These are phyloP conservation scores for Clarireedia homoeocarpa DNA, from an alignment of 2,329 filamentous ascomycete species.

Conservation along the genomic window DNA sequence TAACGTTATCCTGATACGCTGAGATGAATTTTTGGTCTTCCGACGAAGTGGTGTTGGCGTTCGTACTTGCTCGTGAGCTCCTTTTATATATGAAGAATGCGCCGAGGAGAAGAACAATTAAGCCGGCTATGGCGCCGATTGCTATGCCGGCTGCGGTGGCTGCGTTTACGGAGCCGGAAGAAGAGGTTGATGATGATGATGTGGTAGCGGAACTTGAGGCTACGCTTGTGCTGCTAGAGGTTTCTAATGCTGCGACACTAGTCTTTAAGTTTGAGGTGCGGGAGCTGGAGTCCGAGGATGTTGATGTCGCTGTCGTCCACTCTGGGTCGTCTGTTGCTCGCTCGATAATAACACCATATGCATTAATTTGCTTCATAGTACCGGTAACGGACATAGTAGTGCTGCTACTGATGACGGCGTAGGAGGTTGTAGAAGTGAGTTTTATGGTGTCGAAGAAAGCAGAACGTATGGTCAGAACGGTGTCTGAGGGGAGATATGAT, in stretches of 20 bases:
- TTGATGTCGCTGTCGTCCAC: background rate
- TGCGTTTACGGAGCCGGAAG: background rate
- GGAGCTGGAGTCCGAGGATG: background rate
- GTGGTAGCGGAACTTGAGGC: background rate
- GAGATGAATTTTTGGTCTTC: too few species aligned
- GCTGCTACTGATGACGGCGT: background rate
- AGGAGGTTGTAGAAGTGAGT: background rate
- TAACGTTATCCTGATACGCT: too few species aligned
- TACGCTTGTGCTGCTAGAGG: background rate
- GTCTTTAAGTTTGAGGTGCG: background rate
- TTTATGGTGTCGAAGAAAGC: background rate
- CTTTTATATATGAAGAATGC: too few species aligned
- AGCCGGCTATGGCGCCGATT: background rate
- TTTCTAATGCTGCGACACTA: background rate
- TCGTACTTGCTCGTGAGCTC: too few species aligned
- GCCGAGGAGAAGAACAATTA: background rate
- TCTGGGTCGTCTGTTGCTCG: background rate
- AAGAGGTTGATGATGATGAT: background rate
- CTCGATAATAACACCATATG: constrained; percentile 4
- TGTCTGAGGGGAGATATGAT: background rate
- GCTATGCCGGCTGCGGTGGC: background rate
- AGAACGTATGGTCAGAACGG: background rate
- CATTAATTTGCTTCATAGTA: background rate
- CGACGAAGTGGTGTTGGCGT: too few species aligned
- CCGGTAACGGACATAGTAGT: background rate